Evolutionary conservation across 129 eudicot species (phyloP).

Genomic region (Apium graveolens): DNA sequence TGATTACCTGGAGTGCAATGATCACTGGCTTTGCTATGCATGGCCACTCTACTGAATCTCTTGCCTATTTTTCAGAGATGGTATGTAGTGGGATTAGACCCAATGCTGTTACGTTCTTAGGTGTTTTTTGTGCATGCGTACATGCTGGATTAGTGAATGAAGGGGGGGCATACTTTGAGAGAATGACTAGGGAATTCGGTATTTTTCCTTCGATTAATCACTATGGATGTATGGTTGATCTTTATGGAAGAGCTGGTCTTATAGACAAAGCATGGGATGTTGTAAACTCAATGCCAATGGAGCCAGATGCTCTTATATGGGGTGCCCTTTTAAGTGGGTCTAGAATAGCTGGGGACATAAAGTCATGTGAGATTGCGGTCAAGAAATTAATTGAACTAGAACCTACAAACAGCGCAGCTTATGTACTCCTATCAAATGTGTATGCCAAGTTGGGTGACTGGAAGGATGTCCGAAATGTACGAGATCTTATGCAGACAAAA

Average conservation of each 20-base stretch:
- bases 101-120: slow-evolving; percentile 18
- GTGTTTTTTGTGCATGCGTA: slow-evolving; percentile 20
- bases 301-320: slow-evolving; percentile 23
- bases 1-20: slow-evolving; percentile 21
- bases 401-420: slow-evolving; percentile 35
- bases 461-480: slow-evolving; percentile 29
- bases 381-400: slow-evolving; percentile 23
- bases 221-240: slow-evolving; percentile 24
- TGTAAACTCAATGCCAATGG: slow-evolving; percentile 23
- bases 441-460: slow-evolving; percentile 42
- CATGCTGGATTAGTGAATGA: slow-evolving; percentile 17
- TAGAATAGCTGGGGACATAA: slow-evolving; percentile 18
- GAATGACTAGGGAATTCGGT: slow-evolving; percentile 18
- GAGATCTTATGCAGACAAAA: slow-evolving; percentile 30
- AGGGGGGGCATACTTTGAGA: slow-evolving; percentile 13
- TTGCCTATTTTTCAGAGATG: slow-evolving; percentile 14
- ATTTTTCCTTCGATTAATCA: slow-evolving; percentile 15
- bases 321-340: slow-evolving; percentile 26
- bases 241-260: slow-evolving; percentile 20
- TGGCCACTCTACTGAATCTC: slow-evolving; percentile 15
- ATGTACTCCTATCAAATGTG: slow-evolving; percentile 41
- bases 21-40: slow-evolving; percentile 19
- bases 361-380: slow-evolving; percentile 17
- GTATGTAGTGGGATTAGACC: slow-evolving; percentile 14
- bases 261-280: slow-evolving; percentile 17